Base-by-base conservation (phyloP, 306 rosid genomes). In the Abrus precatorius region DNA sequence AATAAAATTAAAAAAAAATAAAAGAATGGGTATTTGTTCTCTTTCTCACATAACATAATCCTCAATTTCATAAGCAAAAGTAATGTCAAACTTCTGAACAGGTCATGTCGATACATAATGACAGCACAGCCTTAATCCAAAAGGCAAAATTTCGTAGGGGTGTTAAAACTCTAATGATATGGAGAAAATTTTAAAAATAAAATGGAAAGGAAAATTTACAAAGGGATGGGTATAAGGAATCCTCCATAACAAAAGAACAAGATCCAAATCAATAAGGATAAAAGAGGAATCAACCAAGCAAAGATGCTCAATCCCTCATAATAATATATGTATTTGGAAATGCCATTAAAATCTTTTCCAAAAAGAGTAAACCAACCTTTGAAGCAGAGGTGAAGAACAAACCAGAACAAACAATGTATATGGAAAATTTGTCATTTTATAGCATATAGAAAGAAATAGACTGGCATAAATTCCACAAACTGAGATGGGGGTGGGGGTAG, bases 361-460 rank as follows among this genome's bases (percentile, higher is more conserved):
- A 12, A 49, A 69, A 30, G 14, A 69, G 14, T 29, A 47, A 64
- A 65, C 71, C 32, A 40, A 65, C 41, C 52, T 65, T 65, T 65
- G 52, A 66, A 28, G 56, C 10, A 45, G 11, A 48, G 56, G 9
- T 68, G 0, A 29, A 45, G 28, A 12, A 68, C 41, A 40, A n/a
- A 4, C n/a, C 30, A 59, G 9, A 34, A 33, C 0, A 62, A 12
- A 63, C 10, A 36, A 62, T 1, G 11, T 40, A 65, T 7, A 36
- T 12, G 52, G 9, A 14, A 33, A 14, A n/a, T 65, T 65, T 7
- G 9, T n/a, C 38, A 67, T 67, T 44, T 44, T 20, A 67, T n/a
- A 20, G 7, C 34, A 65, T 40, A 40, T 20, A 43, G 36, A 20
- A 65, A 43, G 13, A 20, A 20, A 20, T 20, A 20, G 20, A 20